A percentile compares a stretch with the other conserved stretches of the same genome.
phyloP scores from a whole-genome alignment of 257 asterid species.

The Solanum virginianum region DNA sequence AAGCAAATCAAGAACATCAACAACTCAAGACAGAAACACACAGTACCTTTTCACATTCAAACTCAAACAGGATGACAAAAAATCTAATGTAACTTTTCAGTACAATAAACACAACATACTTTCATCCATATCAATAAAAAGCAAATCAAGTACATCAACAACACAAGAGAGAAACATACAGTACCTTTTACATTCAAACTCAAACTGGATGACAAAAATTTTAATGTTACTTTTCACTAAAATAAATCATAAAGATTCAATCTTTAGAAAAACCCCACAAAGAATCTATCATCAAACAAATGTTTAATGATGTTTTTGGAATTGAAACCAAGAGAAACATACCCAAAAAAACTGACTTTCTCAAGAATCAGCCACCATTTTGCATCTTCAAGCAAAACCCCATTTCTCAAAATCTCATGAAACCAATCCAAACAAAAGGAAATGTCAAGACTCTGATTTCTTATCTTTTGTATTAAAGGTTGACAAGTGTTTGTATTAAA shows the following conservation, averaged over 20 bases:
- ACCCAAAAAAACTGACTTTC: constrained; percentile 43
- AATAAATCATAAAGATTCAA: constrained; percentile 9
- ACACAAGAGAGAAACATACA: not conserved
- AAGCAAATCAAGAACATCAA: not conserved
- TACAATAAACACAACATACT: not conserved
- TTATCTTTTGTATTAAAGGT: not conserved
- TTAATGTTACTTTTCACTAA: not conserved
- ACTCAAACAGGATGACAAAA: not conserved
- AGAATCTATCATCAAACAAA: not conserved
- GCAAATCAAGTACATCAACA: not conserved
- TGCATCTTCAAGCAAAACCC: constrained; percentile 29
- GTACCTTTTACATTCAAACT: not conserved
- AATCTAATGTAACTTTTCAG: not conserved
- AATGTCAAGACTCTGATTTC: not conserved
- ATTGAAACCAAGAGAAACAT: not conserved
- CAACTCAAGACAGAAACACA: not conserved
- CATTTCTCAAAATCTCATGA: constrained; percentile 11
- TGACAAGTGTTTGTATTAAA: not conserved
- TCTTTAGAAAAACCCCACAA: not conserved
- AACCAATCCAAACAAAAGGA: not conserved
- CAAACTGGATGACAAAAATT: not conserved
- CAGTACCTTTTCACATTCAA: not conserved
- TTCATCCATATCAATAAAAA: not conserved
- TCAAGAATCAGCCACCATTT: constrained; percentile 15
- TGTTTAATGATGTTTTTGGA: not conserved